Conservation (phyloP, 306 rosid genomes). For the Begonia peltatifolia region DNA sequence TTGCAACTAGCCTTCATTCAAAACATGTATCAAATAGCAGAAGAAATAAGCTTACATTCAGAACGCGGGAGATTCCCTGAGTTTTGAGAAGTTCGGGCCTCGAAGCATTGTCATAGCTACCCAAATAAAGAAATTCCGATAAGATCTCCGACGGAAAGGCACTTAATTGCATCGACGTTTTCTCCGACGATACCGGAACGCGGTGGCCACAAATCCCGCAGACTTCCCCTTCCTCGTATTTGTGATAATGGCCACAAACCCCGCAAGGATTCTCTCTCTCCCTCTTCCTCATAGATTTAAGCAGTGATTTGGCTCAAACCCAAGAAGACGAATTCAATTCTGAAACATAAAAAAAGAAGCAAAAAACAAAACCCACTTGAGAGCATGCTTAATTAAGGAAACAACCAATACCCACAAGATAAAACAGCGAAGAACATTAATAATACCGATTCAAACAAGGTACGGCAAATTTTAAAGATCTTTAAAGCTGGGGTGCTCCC, state of each 20-base stretch:
- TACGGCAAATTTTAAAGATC: not conserved
- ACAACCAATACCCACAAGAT: constrained; percentile 3
- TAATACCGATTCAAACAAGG: not conserved
- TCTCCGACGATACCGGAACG: constrained; percentile 64
- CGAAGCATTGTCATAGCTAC: constrained; percentile 95
- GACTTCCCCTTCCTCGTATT: constrained; percentile 92
- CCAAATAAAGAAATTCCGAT: constrained; percentile 83
- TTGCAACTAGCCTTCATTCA: not conserved
- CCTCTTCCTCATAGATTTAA: constrained; percentile 70
- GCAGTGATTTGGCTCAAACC: constrained; percentile 19
- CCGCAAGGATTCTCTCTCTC: constrained; percentile 99
- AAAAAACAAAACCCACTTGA: constrained; percentile 25
- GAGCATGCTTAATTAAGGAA: constrained; percentile 8
- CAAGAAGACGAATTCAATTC: constrained; percentile 17
- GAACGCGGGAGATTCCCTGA: constrained; percentile 88
- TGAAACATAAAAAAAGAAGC: constrained; percentile 2
- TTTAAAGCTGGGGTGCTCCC: not conserved
- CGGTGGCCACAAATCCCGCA: constrained; percentile 96
- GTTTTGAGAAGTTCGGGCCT: constrained; percentile 95
- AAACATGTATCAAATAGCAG: not conserved
- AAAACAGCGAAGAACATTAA: constrained; percentile 4
- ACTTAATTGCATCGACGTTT: constrained; percentile 51
- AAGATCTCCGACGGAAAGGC: constrained; percentile 86
- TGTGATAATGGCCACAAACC: constrained; percentile 96
- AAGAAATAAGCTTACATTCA: constrained; percentile 43